phyloP scores from a whole-genome alignment of 1,284 basidiomycete species.

The Heliocybe sulcata region DNA sequence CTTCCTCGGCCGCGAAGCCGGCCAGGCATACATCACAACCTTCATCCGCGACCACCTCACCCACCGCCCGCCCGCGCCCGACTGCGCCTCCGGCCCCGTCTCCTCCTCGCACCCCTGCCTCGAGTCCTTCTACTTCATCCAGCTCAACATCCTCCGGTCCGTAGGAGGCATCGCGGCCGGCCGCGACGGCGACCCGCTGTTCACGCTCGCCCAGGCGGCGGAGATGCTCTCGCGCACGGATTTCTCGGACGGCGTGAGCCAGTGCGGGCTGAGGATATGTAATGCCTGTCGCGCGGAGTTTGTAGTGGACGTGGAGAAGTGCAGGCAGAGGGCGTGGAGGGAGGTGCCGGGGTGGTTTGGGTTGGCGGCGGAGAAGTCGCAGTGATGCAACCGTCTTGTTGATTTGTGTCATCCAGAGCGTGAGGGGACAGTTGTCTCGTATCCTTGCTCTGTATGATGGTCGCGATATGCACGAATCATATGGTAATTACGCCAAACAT shows the following conservation, averaged over 20 bases:
- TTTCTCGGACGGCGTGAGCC: constrained; percentile 50
- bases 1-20: constrained; percentile 54
- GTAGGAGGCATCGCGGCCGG: constrained; percentile 64
- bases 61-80: constrained; percentile 34
- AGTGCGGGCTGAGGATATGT: constrained; percentile 55
- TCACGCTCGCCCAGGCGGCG: constrained; percentile 54
- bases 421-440: no score
- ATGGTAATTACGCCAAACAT: no score
- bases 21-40: constrained; percentile 52
- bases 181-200: constrained; percentile 66
- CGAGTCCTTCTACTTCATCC: constrained; percentile 69
- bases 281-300: constrained; percentile 56
- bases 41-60: constrained; percentile 54
- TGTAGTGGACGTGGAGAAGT: constrained; percentile 36
- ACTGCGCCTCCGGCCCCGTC: constrained; percentile 17
- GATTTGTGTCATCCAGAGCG: no score
- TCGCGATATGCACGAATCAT: no score
- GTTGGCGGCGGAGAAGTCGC: no score
- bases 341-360: constrained; percentile 63
- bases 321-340: constrained; percentile 58
- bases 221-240: constrained; percentile 67
- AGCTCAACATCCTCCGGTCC: constrained; percentile 60
- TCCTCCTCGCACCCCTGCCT: constrained; percentile 28
- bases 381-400: no score
- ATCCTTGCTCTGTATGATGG: no score